These are phyloP conservation scores for Tolypocladium pustulatum DNA, from an alignment of 2,329 filamentous ascomycete genomes.

Conservation along the genomic window DNA sequence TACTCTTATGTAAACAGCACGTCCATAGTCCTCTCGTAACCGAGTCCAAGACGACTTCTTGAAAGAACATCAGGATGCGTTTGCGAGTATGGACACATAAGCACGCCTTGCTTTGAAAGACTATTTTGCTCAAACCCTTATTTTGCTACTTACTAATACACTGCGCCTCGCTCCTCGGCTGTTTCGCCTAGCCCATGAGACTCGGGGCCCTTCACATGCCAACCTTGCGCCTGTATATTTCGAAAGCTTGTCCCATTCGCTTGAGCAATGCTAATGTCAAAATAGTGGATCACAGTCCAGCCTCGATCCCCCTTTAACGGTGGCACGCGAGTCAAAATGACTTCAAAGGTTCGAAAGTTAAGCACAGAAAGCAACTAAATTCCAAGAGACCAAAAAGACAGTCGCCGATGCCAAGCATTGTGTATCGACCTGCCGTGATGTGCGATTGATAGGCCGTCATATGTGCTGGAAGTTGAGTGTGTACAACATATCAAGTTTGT, in stretches of 20 bases:
- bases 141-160: background rate
- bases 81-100: background rate
- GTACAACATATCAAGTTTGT: background rate
- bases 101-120: background rate
- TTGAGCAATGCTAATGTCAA: conserved; percentile 6
- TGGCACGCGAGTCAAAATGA: background rate
- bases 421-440: background rate
- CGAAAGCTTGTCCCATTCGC: background rate
- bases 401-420: background rate
- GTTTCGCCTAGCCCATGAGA: background rate
- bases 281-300: conserved; percentile 21
- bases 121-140: background rate
- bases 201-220: background rate
- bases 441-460: conserved; percentile 3
- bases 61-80: background rate
- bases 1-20: no score
- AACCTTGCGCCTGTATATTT: conserved; percentile 5
- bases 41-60: no score
- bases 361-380: conserved; percentile 1
- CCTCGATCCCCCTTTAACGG: conserved; percentile 5
- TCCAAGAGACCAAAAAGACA: conserved; percentile 2
- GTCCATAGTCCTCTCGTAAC: no score
- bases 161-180: background rate
- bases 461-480: conserved; percentile 1
- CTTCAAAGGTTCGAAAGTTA: background rate